These are phyloP conservation scores for Penicillium glabrum DNA, from an alignment of 2,329 filamentous ascomycete species.

Conservation along the genomic window DNA sequence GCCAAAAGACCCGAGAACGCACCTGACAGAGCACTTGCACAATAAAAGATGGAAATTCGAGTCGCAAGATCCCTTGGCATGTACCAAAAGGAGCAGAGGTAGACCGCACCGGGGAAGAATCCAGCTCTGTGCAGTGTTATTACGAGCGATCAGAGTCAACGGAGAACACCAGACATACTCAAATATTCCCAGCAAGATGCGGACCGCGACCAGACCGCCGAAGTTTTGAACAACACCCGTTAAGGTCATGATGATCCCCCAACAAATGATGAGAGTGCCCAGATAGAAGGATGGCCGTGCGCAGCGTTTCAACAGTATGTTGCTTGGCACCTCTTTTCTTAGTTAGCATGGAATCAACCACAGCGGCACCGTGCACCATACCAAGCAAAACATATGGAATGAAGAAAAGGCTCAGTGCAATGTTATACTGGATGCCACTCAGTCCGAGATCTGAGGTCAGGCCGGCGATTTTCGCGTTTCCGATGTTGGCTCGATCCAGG, in stretches of 20 bases:
- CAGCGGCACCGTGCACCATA: background rate
- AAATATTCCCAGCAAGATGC: slow-evolving; percentile 14
- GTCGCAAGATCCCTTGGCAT: slow-evolving; percentile 18
- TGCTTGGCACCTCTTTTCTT: slow-evolving; percentile 13
- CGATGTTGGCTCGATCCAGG: slow-evolving; percentile 18
- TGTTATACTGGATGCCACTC: slow-evolving; percentile 19
- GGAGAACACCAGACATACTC: slow-evolving; percentile 7
- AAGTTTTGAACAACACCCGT: slow-evolving; percentile 18
- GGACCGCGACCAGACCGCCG: slow-evolving; percentile 8
- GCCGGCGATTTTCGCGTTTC: slow-evolving; percentile 20
- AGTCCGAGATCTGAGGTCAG: slow-evolving; percentile 9
- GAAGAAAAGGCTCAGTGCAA: slow-evolving; percentile 13
- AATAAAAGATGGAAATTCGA: slow-evolving; percentile 25
- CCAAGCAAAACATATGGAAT: slow-evolving; percentile 16
- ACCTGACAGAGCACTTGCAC: slow-evolving; percentile 41
- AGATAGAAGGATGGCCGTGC: slow-evolving; percentile 15
- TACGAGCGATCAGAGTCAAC: no score
- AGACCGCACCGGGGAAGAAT: slow-evolving; percentile 26
- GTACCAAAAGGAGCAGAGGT: slow-evolving; percentile 25
- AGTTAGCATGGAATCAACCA: background rate
- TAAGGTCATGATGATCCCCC: slow-evolving; percentile 18
- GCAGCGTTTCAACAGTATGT: slow-evolving; percentile 16
- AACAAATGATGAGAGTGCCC: slow-evolving; percentile 11
- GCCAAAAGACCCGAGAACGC: slow-evolving; percentile 52
- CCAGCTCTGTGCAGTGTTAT: slow-evolving; percentile 8